Evolutionary conservation across 2,329 filamentous ascomycete genomes (phyloP).

Genomic region (Lanzia echinophila): DNA sequence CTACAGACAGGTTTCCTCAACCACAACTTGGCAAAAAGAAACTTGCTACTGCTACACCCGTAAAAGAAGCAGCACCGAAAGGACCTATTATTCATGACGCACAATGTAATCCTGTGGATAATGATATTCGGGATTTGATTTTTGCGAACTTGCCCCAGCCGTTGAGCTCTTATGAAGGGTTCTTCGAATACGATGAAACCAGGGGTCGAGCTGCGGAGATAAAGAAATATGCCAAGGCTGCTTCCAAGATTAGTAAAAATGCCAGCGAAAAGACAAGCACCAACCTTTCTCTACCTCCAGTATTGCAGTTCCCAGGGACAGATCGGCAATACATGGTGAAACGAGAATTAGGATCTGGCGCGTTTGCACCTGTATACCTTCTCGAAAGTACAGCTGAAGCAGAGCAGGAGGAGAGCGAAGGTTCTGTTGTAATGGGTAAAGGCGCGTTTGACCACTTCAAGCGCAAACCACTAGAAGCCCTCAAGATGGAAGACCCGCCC

Average conservation of each 20-base stretch:
- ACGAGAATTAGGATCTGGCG: slow-evolving; percentile 83
- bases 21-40: slow-evolving; percentile 43
- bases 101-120: slow-evolving; percentile 86
- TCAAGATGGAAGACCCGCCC: slow-evolving; percentile 91
- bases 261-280: slow-evolving; percentile 50
- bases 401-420: slow-evolving; percentile 40
- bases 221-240: slow-evolving; percentile 67
- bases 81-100: slow-evolving; percentile 72
- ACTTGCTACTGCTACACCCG: slow-evolving; percentile 22
- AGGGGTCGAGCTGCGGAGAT: slow-evolving; percentile 69
- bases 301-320: slow-evolving; percentile 61
- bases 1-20: slow-evolving; percentile 44
- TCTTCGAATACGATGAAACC: slow-evolving; percentile 62
- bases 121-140: slow-evolving; percentile 66
- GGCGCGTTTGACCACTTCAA: slow-evolving; percentile 49
- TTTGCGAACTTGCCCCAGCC: slow-evolving; percentile 67
- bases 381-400: slow-evolving; percentile 63
- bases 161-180: slow-evolving; percentile 69
- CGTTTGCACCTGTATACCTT: slow-evolving; percentile 92
- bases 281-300: slow-evolving; percentile 52
- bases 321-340: slow-evolving; percentile 68
- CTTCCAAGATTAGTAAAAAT: slow-evolving; percentile 36
- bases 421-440: slow-evolving; percentile 50
- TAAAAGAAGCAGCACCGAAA: slow-evolving; percentile 43
- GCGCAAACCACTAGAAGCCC: slow-evolving; percentile 61